Conservation (phyloP, 2,329 filamentous ascomycete species). For the Diatrype stigma region DNA sequence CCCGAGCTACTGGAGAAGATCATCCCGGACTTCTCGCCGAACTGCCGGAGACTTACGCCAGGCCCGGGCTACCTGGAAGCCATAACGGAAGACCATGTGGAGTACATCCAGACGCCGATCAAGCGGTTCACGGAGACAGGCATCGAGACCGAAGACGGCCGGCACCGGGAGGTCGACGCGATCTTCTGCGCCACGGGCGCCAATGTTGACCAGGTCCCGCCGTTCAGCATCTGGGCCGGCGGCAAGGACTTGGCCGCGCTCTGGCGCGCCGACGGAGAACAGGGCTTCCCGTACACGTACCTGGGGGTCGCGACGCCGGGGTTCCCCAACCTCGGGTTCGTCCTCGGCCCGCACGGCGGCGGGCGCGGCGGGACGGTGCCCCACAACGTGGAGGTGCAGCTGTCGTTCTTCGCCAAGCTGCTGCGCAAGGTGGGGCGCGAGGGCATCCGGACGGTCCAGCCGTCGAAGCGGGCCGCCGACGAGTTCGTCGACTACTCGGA, state of each 20-base stretch:
- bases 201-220: conserved; percentile 54
- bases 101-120: conserved; percentile 55
- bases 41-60: conserved; percentile 62
- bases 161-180: conserved; percentile 54
- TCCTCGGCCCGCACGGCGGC: conserved; percentile 57
- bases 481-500: conserved; percentile 60
- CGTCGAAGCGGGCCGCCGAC: conserved; percentile 55
- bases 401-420: conserved; percentile 62
- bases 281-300: conserved; percentile 65
- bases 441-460: conserved; percentile 59
- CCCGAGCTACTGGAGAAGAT: conserved; percentile 53
- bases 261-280: conserved; percentile 52
- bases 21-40: conserved; percentile 59
- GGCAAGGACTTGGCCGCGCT: conserved; percentile 49
- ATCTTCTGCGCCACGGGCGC: conserved; percentile 67
- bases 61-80: conserved; percentile 66
- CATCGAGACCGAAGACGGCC: conserved; percentile 57
- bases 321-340: conserved; percentile 64
- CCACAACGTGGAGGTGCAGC: conserved; percentile 61
- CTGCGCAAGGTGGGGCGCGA: conserved; percentile 63
- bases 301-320: conserved; percentile 59
- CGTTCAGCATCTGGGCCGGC: conserved; percentile 55
- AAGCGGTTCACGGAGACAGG: conserved; percentile 54
- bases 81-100: conserved; percentile 57
- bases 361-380: conserved; percentile 64